Base-by-base conservation (phyloP, 305 asterid species). In the Fraxinus floribunda region DNA sequence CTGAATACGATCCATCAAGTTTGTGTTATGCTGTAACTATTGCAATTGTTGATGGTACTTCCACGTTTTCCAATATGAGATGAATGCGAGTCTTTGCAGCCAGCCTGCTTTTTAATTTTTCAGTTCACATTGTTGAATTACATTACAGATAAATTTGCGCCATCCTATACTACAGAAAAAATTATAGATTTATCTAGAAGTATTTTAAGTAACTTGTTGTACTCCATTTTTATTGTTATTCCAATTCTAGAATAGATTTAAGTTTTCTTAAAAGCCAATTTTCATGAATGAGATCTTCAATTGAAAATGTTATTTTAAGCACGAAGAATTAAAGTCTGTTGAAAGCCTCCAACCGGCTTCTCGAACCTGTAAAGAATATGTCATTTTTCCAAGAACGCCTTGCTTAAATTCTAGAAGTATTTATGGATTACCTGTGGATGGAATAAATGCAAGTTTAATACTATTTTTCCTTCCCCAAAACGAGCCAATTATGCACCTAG, bases 311-410 rank as follows among this genome's bases (percentile, higher is more conserved):
- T 79, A 66, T 64, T 82, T 44, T 78, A 78, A 82, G 82, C 98
- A 95, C 97, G 98, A 94, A 46, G 99, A 95, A 82, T 71, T 95
- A 82, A 95, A 91, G 85, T 93, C 91, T 66, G 82, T 89, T 13
- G 95, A 92, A 52, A 85, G 91, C 78, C 91, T 93, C 79, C 95
- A 89, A 44, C 94, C 93, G 18, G 92, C 99, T 78, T 94, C 97
- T 39, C 86, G 76, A 80, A 84, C 94, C 60, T 95, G 99, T 81
- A 95, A 90, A 93, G 98, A 94, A 98, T 94, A 92, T 3, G 99
- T 85, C 60, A 71, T 26, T 68, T 36, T 76, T 30, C 7, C 15
- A 3, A 9, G 18, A 22, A 34, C 20, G 32, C 35, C 29, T 32
- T 4, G 22, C 49, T 64, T 29, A 29, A 52, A 38, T 83, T 39